A percentile compares a stretch with the other conserved stretches of the same genome.
Conservation (phyloP, 1,284 basidiomycete genomes). For the Ceratobasidium sp. region DNA sequence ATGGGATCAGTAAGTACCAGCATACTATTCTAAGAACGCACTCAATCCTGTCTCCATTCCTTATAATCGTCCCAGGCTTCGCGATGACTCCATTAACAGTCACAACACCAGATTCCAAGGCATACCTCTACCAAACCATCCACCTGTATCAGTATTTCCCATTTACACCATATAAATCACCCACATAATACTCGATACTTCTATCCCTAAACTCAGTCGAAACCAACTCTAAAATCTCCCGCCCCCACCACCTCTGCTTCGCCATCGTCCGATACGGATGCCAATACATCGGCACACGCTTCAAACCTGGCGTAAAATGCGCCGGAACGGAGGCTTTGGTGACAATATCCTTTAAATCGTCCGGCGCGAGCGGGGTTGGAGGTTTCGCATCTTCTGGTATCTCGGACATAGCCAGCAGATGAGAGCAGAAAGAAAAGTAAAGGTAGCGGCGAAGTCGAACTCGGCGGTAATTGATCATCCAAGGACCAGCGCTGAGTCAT, state of each 20-base stretch:
- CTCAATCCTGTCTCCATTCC: constrained; percentile 93
- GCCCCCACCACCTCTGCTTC: constrained; percentile 88
- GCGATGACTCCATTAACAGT: constrained; percentile 91
- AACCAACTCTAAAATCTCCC: constrained; percentile 87
- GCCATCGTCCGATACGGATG: constrained; percentile 82
- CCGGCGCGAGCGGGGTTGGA: constrained; percentile 29
- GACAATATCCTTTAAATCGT: constrained; percentile 17
- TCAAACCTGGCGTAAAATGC: constrained; percentile 42
- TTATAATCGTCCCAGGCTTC: constrained; percentile 81
- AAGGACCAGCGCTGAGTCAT: constrained; percentile 1
- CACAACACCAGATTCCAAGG: constrained; percentile 93
- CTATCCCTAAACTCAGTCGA: constrained; percentile 92
- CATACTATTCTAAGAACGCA: constrained; percentile 60
- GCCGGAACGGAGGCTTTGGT: constrained; percentile 26
- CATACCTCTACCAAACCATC: constrained; percentile 74
- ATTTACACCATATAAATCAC: constrained; percentile 55
- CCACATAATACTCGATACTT: constrained; percentile 91
- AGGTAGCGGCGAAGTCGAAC: neutral
- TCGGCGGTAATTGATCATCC: neutral
- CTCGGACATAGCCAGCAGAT: constrained; percentile 24
- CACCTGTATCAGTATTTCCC: constrained; percentile 12
- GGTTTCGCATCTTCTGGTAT: constrained; percentile 21
- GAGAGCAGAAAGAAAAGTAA: constrained; percentile 22
- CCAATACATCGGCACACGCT: constrained; percentile 49
- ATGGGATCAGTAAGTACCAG: constrained; percentile 43